Evolutionary conservation across 192 early-diverging fungal genomes (phyloP), one percentile per base, ranked within the genome.

Genomic region (Allomyces macrogynus): DNA sequence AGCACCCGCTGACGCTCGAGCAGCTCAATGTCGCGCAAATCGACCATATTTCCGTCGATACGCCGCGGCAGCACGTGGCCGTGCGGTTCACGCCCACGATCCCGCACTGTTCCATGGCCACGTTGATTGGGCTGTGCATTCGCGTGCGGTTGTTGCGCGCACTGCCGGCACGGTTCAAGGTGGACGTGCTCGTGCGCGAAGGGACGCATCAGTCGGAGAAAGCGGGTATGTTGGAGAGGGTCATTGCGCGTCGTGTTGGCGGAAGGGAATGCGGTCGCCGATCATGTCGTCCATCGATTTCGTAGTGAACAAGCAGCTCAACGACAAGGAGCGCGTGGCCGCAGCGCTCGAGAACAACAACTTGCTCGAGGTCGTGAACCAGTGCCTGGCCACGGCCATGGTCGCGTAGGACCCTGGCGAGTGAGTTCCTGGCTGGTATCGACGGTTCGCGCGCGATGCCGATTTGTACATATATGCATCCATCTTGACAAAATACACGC

Each of bases 21-120:
- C 93, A 99, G 74, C 84, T 99, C 25, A 91, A 93, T 73, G 93
- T 99, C 10, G 84, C 90, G 16, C 91, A 93, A 70, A 73, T 75
- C 54, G 85, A 90, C 27, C 91, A 91, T 72, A 85, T 99, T 65
- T 68, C 69, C 4, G 88, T 99, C 10, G 83, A 88, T 67, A 81
- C 90, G 69, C 72, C 76, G 11, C 70, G 67, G 44, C 86, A 81
- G 73, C 79, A 71, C 60, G 77, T 99, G 27, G 62, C 78, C 10
- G 84, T 99, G 27, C 83, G 86, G 72, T 96, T 99, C 69, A 94
- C 92, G 0, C 95, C 95, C 1, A 96, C 95, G 10, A 96, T 99
- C 68, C 93, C 93, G 26, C 95, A 99, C 74, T 99, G 95, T 75
- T 93, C 90, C 43, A 99, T 99, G 95, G 93, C 93, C 12, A 96